These are phyloP conservation scores for Xerocomus cyaneibrunnescens DNA, from an alignment of 1,284 basidiomycete genomes.

Conservation along the genomic window DNA sequence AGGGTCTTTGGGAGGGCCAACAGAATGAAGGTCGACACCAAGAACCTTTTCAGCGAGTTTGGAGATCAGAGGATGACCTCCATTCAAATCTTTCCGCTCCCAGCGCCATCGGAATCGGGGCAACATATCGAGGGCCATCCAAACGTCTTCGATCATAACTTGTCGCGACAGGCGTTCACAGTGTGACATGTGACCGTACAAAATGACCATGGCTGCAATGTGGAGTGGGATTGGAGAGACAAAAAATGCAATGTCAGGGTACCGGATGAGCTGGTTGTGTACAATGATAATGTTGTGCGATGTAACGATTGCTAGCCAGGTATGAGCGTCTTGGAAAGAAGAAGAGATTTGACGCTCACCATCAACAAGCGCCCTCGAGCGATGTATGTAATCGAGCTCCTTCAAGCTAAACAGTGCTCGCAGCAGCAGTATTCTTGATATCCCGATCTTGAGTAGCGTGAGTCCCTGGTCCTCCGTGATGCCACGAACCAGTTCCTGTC, in stretches of 20 bases:
- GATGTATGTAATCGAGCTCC: slow-evolving; percentile 59
- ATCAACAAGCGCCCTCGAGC: slow-evolving; percentile 69
- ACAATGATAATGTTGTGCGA: slow-evolving; percentile 82
- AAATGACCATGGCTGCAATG: slow-evolving; percentile 83
- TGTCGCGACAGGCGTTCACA: slow-evolving; percentile 62
- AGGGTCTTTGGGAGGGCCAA: slow-evolving; percentile 56
- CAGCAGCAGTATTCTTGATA: slow-evolving; percentile 71
- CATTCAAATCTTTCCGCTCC: slow-evolving; percentile 76
- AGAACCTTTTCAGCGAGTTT: slow-evolving; percentile 76
- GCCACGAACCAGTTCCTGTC: slow-evolving; percentile 61
- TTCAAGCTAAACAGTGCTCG: slow-evolving; percentile 74
- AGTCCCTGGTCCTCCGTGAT: slow-evolving; percentile 77
- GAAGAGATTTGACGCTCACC: slow-evolving; percentile 44
- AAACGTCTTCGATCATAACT: slow-evolving; percentile 73
- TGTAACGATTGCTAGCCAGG: slow-evolving; percentile 64
- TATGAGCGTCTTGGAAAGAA: slow-evolving; percentile 8
- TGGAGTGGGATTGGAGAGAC: slow-evolving; percentile 82
- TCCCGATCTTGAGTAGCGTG: slow-evolving; percentile 76
- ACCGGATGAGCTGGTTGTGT: slow-evolving; percentile 75
- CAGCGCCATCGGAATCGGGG: slow-evolving; percentile 84
- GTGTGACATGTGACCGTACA: slow-evolving; percentile 78
- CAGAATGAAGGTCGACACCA: slow-evolving; percentile 60
- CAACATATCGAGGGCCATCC: slow-evolving; percentile 80
- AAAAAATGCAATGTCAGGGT: slow-evolving; percentile 81
- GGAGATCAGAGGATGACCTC: slow-evolving; percentile 76